A percentile compares a stretch with the other conserved stretches of the same genome.
These are phyloP conservation scores for Colletotrichum somersetense DNA, from an alignment of 2,329 filamentous ascomycete species.

Conservation along the genomic window DNA sequence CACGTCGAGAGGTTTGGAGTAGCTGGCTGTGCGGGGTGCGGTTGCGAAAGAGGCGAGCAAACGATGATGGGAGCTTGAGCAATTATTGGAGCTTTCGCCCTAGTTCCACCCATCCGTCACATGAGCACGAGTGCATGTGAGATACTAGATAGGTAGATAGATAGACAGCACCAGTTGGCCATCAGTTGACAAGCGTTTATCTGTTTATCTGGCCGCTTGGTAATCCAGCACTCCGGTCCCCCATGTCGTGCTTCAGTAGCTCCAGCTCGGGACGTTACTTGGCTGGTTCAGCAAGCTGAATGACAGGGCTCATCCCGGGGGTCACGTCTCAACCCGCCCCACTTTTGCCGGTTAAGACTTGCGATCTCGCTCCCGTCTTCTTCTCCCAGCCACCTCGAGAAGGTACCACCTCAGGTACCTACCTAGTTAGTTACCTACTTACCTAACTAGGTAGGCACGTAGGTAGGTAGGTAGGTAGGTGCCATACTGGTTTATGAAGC, in stretches of 20 bases:
- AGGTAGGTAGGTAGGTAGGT: too few species aligned
- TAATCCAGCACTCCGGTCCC: slow-evolving; percentile 36
- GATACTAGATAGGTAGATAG: background rate
- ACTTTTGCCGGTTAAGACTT: slow-evolving; percentile 14
- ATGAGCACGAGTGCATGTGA: slow-evolving; percentile 25
- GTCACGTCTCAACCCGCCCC: slow-evolving; percentile 14
- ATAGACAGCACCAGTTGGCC: background rate
- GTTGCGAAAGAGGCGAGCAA: background rate
- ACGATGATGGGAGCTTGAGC: background rate
- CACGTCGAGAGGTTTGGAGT: background rate
- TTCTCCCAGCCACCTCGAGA: background rate
- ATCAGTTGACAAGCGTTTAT: slow-evolving; percentile 8
- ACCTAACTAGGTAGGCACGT: too few species aligned
- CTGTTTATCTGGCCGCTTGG: slow-evolving; percentile 31
- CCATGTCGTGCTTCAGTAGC: slow-evolving; percentile 1
- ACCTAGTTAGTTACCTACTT: too few species aligned
- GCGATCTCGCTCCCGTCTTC: slow-evolving; percentile 8
- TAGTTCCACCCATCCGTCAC: slow-evolving; percentile 25
- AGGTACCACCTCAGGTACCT: too few species aligned
- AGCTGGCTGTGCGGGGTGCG: background rate
- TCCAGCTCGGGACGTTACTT: slow-evolving; percentile 13
- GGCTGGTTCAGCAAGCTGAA: slow-evolving; percentile 1
- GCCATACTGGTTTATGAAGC: background rate
- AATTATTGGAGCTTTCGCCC: slow-evolving; percentile 5
- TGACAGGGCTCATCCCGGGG: slow-evolving; percentile 10